phyloP scores from a whole-genome alignment of 306 rosid species.

The Carpinus fangiana region DNA sequence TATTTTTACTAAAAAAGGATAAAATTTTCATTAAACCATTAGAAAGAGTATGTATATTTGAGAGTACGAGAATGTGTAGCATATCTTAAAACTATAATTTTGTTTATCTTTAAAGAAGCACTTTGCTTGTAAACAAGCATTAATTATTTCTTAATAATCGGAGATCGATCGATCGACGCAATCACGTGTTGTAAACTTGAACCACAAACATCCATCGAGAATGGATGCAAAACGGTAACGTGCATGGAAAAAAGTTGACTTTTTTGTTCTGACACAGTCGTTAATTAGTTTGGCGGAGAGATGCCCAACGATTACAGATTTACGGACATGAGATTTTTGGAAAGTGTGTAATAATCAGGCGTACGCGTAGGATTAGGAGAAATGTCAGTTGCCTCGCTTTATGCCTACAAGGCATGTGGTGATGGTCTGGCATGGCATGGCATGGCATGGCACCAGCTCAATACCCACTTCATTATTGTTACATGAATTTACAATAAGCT shows the following conservation, averaged over 20 bases:
- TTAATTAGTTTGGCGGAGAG: not conserved
- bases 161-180: not conserved
- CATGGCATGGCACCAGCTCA: constrained; percentile 20
- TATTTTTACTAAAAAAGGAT: too few species aligned
- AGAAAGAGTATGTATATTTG: too few species aligned
- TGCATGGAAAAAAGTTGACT: constrained; percentile 23
- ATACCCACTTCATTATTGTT: too few species aligned
- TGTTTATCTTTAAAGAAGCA: not conserved
- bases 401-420: constrained; percentile 60
- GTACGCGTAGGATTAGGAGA: constrained; percentile 37
- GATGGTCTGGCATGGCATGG: constrained; percentile 24
- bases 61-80: not conserved
- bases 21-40: too few species aligned
- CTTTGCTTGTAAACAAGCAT: not conserved
- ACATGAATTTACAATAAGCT: too few species aligned
- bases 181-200: not conserved
- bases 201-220: not conserved
- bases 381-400: constrained; percentile 54
- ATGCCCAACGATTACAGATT: not conserved
- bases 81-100: not conserved
- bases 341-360: constrained; percentile 26
- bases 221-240: not conserved
- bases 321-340: constrained; percentile 11
- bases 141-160: too few species aligned
- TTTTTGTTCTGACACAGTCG: not conserved